Conservation (phyloP, 2,329 filamentous ascomycete genomes). For the Thielaviopsis euricoi region DNA sequence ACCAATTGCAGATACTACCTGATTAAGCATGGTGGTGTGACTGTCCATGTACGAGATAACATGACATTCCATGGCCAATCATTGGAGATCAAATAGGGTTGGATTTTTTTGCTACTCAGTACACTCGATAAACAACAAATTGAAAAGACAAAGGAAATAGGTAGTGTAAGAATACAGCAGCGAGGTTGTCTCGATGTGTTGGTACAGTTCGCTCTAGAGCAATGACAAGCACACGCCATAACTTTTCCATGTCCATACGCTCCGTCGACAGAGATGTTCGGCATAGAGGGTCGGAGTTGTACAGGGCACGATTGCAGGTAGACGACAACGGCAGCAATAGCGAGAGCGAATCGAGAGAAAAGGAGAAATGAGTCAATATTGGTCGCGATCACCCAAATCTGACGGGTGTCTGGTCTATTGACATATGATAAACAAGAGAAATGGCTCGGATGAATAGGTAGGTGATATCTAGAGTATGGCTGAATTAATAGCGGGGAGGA, state of each 20-base stretch:
- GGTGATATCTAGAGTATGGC: conserved; percentile 9
- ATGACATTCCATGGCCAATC: neutral
- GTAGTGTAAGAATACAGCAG: neutral
- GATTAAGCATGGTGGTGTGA: neutral
- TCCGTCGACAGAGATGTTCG: neutral
- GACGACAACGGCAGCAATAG: neutral
- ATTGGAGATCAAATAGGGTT: neutral
- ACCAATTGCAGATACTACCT: neutral
- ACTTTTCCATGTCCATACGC: neutral
- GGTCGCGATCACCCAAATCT: conserved; percentile 2
- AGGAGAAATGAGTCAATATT: neutral
- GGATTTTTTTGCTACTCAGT: neutral
- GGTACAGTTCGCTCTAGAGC: neutral
- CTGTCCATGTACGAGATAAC: neutral
- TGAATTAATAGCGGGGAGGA: conserved; percentile 31
- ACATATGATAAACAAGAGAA: conserved; percentile 18
- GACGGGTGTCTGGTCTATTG: conserved; percentile 17
- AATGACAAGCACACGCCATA: neutral
- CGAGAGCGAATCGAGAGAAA: neutral
- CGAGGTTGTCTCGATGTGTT: neutral
- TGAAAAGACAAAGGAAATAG: neutral
- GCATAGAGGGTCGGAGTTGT: neutral
- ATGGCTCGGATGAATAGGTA: conserved; percentile 12
- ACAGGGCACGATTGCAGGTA: neutral
- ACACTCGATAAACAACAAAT: neutral